These are phyloP conservation scores for Panicum miliaceum DNA, from an alignment of 176 grass and related monocot genomes.

Conservation along the genomic window DNA sequence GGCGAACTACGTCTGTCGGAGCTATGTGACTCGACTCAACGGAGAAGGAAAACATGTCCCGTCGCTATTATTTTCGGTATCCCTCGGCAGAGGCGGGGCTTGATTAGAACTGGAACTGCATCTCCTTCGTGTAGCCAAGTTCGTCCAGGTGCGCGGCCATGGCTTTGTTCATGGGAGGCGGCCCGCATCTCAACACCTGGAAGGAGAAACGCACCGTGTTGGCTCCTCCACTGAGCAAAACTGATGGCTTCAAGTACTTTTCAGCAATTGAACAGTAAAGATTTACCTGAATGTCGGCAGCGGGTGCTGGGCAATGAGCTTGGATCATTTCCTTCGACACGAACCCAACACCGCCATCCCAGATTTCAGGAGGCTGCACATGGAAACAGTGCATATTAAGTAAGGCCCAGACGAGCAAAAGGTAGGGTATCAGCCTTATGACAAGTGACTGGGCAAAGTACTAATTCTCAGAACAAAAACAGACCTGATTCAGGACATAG, in stretches of 20 bases:
- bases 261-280: background rate
- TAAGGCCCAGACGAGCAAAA: background rate
- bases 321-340: constrained; percentile 95
- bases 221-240: background rate
- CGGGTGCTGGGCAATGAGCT: constrained; percentile 70
- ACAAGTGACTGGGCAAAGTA: background rate
- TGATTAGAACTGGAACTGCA: constrained; percentile 91
- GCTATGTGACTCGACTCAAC: background rate
- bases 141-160: constrained; percentile 81
- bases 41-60: background rate
- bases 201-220: background rate
- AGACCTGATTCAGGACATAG: constrained; percentile 85
- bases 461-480: constrained; percentile 19
- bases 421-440: background rate
- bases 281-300: constrained; percentile 82
- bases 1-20: background rate
- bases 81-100: background rate
- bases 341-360: constrained; percentile 86
- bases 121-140: constrained; percentile 87
- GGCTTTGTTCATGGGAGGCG: constrained; percentile 98
- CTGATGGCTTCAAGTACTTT: background rate
- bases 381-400: background rate
- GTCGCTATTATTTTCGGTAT: constrained; percentile 15
- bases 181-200: constrained; percentile 93
- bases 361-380: constrained; percentile 71